Evolutionary conservation across 768 basidiomycete genomes (phyloP), one percentile per base, ranked within the genome.

Genomic region (Termitomyces sp.): DNA sequence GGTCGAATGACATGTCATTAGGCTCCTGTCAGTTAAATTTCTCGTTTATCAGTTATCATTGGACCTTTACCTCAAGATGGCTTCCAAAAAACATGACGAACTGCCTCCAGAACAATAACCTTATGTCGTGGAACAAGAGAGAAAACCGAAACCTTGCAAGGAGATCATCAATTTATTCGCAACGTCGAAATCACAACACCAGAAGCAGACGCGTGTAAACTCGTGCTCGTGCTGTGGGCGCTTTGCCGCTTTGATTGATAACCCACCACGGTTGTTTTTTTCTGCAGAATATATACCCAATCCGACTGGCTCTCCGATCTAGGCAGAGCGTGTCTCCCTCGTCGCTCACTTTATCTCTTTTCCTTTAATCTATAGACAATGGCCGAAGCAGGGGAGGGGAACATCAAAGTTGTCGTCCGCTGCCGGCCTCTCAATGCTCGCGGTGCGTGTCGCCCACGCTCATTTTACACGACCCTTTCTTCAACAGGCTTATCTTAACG

Each of bases 361-460:
- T 36, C 31, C n/a, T 56, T 38, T 66, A 50, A 34, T 57, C 34
- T 52, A 34, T 60, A 51, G 54, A 63, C 52, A 42, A 69, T 91
- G 89, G 83, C 86, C 59, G 90, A 91, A 74, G 81, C 80, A 68
- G 90, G 89, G 67, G 90, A 91, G 72, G 91, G 91, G 59, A 93
- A 93, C 78, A 93, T 93, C 82, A 93, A 93, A 79, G 91, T 94
- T 74, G 91, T 92, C 54, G 88, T 92, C 65, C 91, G 96, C 88
- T 98, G 96, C 81, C 84, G 96, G 67, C 96, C 96, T 57, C 88
- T 98, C 77, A 99, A 99, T 74, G 78, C 88, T 70, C 88, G 96
- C 75, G 96, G 95, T 95, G 68, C 71, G 87, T 78, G 40, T 59
- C 59, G 20, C 38, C 31, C 57, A 46, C n/a, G 55, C 54, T 50